A percentile compares a stretch with the other conserved stretches of the same genome.
Conservation (phyloP, 495 filamentous ascomycete genomes). For the Neurospora sp. region DNA sequence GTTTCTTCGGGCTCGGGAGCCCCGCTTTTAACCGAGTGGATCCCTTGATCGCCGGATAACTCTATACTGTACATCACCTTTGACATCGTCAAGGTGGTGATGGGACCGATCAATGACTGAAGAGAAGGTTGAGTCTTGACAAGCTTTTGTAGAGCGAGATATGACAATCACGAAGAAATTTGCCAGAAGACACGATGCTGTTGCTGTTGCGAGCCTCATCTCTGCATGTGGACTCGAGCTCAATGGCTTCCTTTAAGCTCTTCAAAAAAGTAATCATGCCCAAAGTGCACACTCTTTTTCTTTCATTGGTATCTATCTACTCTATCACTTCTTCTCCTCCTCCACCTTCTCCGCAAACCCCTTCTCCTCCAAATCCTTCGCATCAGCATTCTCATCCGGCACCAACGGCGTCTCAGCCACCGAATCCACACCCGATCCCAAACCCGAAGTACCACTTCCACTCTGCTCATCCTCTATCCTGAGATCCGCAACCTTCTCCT, state of each 20-base stretch:
- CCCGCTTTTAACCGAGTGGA: background rate
- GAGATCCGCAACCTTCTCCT: background rate
- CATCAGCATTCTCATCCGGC: background rate
- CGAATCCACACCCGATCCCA: background rate
- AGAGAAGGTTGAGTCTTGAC: too few relatives aligned
- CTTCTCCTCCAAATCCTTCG: background rate
- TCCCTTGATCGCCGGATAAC: background rate
- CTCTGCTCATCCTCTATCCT: background rate
- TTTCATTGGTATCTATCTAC: background rate
- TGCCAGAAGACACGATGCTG: too few relatives aligned
- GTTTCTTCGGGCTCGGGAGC: background rate
- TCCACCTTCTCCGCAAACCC: background rate
- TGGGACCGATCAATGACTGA: too few relatives aligned
- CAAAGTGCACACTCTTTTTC: too few relatives aligned
- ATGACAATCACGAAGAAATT: too few relatives aligned
- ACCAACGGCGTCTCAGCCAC: slow-evolving; percentile 4
- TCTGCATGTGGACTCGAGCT: too few relatives aligned
- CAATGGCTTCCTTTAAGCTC: too few relatives aligned
- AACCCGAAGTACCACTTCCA: background rate
- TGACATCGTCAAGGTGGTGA: too few relatives aligned
- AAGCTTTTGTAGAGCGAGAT: too few relatives aligned
- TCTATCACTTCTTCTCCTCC: background rate
- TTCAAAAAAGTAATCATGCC: too few relatives aligned
- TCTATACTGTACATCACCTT: too few relatives aligned
- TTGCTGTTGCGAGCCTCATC: too few relatives aligned